Evolutionary conservation across 1,284 basidiomycete species (phyloP), one percentile per base, ranked within the genome.

Genomic region (Malassezia brasiliensis): DNA sequence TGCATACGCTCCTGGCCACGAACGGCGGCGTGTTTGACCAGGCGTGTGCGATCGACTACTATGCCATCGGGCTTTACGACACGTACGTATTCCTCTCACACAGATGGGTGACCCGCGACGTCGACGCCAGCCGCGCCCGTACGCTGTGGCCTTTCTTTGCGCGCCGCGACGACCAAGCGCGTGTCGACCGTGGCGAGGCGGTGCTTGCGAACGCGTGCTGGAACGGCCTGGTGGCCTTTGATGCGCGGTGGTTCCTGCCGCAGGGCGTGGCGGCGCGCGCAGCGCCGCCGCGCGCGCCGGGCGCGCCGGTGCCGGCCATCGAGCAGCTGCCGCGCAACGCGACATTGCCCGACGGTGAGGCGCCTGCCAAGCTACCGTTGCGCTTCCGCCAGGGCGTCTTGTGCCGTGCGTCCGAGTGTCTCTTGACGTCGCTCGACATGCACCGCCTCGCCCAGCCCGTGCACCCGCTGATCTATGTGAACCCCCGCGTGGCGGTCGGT

Each of bases 211-310:
- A 80, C 47, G 67, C 79, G 0, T 83, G 82, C 71, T 83, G 82
- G 82, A 83, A 83, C 67, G 82, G 82, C 25, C 79, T 81, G 52
- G 77, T 79, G 39, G 79, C 77, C 0, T 79, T 83, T 63, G 62
- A 69, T 17, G 77, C 81, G 0, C 78, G 77, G 42, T 79, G 80
- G 30, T 68, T 81, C 54, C 25, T 28, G 25, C 25, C 25, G 25
- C 25, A 28, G 25, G 25, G 25, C 25, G 25, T 28, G 25, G 25
- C 25, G 25, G 4, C 25, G 4, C 9, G 22, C 22, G 38, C n/a
- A 9, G 38, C 14, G 22, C 22, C 38, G 22, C 22, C 7, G 10
- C 10, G 22, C 38, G 5, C 9, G 47, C 31, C n/a, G 14, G 40
- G 25, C 20, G 12, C 40, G 5, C 1, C 20, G 6, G 19, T 12